Percentiles rank a stretch among this genome's conserved stretches.
Conservation (phyloP, 331 rosid species). For the Prunus yedoensis region DNA sequence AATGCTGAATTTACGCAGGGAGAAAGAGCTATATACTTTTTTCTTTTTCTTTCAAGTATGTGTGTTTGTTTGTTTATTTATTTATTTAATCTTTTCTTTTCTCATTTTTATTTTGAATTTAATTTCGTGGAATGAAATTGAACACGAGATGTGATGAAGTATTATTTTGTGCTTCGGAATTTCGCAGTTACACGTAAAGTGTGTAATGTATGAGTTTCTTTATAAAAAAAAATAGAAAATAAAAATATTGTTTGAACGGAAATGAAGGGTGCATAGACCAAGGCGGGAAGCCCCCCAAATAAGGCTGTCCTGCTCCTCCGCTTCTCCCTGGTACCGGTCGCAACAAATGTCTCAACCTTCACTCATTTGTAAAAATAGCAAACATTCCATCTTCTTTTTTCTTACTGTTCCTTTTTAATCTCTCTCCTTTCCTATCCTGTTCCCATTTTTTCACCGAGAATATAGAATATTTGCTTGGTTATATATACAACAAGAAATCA, state of each 20-base stretch:
- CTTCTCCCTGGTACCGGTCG: not conserved
- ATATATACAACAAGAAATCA: too few species aligned
- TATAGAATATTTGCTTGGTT: too few species aligned
- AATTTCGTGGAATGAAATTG: too few species aligned
- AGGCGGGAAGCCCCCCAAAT: not conserved
- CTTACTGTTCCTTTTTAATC: not conserved
- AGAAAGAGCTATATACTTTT: not conserved
- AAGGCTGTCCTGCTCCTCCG: not conserved
- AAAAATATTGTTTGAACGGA: not conserved
- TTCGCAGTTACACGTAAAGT: too few species aligned
- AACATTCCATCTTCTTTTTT: not conserved
- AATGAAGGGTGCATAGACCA: conserved; percentile 6
- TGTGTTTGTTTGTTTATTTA: too few species aligned
- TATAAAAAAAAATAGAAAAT: too few species aligned
- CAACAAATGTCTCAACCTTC: not conserved
- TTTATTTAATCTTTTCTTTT: not conserved
- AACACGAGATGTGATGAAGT: too few species aligned
- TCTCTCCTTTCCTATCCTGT: not conserved
- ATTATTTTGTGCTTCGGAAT: too few species aligned
- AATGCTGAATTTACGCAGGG: conserved; percentile 31
- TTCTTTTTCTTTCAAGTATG: not conserved
- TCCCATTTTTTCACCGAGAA: not conserved
- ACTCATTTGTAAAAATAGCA: not conserved
- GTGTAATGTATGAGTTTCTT: too few species aligned
- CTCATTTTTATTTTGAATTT: not conserved